Evolutionary conservation across 768 basidiomycete species (phyloP).

Genomic region (Agaricus sinodeliciosus): DNA sequence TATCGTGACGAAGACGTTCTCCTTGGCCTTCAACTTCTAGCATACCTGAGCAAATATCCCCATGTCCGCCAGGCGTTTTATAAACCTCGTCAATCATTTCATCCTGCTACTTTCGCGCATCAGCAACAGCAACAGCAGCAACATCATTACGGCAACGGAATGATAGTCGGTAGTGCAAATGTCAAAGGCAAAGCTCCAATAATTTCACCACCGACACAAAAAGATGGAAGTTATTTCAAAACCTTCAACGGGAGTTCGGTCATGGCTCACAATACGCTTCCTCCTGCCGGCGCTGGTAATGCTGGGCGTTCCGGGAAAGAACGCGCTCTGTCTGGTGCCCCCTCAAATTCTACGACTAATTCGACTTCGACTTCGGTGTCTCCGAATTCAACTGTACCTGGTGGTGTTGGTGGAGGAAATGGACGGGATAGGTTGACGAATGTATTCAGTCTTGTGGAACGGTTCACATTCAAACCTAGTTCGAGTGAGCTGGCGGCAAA

Average conservation of each 20-base stretch:
- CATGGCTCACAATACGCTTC: constrained; percentile 1
- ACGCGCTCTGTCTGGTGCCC: constrained; percentile 4
- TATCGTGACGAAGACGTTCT: constrained; percentile 95
- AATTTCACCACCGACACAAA: constrained; percentile 14
- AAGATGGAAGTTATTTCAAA: constrained; percentile 10
- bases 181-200: background rate
- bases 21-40: constrained; percentile 84
- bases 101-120: constrained; percentile 57
- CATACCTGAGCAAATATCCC: constrained; percentile 96
- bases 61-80: constrained; percentile 97
- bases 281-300: background rate
- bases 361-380: background rate
- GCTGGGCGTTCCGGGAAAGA: constrained; percentile 11
- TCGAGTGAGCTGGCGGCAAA: constrained; percentile 40
- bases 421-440: constrained; percentile 57
- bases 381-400: background rate
- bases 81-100: constrained; percentile 76
- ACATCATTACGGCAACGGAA: background rate
- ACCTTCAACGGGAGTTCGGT: constrained; percentile 8
- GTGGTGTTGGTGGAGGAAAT: background rate
- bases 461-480: constrained; percentile 93
- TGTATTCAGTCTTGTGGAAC: constrained; percentile 92
- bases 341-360: constrained; percentile 3
- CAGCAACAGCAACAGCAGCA: constrained; percentile 9
- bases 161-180: background rate